phyloP scores from a whole-genome alignment of 345 rosid species.

The Syzygium jambos region DNA sequence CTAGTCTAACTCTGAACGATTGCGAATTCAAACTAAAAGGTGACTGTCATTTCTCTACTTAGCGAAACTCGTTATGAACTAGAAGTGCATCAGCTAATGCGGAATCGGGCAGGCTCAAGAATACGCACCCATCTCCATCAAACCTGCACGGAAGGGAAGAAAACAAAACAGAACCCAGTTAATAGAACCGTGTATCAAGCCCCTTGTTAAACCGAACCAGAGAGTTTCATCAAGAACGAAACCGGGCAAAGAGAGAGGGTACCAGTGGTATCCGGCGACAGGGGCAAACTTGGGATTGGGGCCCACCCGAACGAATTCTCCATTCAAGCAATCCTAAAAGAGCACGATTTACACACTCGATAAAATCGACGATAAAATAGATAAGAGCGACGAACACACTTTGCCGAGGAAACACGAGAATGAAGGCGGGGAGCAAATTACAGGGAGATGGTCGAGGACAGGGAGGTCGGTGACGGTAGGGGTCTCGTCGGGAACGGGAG shows the following conservation, averaged over 20 bases:
- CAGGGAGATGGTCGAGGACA: constrained; percentile 79
- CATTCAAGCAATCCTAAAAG: constrained; percentile 66
- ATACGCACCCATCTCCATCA: constrained; percentile 96
- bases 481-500: constrained; percentile 57
- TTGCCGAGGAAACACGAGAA: not conserved
- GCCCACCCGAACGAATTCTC: constrained; percentile 86
- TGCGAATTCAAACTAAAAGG: not conserved
- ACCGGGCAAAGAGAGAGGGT: not conserved
- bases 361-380: not conserved
- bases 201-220: not conserved
- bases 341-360: not conserved
- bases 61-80: not conserved
- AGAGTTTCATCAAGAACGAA: not conserved
- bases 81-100: not conserved
- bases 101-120: not conserved
- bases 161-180: not conserved
- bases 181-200: not conserved
- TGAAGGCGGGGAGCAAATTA: constrained; percentile 4
- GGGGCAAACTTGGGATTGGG: constrained; percentile 88
- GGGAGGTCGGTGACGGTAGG: constrained; percentile 62
- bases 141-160: constrained; percentile 50
- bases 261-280: constrained; percentile 97
- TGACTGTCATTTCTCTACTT: not conserved
- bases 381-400: not conserved
- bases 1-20: not conserved